Percentiles rank a stretch among this genome's conserved stretches.
phyloP scores from a whole-genome alignment of 306 rosid genomes.

The Amphicarpaea edgeworthii region DNA sequence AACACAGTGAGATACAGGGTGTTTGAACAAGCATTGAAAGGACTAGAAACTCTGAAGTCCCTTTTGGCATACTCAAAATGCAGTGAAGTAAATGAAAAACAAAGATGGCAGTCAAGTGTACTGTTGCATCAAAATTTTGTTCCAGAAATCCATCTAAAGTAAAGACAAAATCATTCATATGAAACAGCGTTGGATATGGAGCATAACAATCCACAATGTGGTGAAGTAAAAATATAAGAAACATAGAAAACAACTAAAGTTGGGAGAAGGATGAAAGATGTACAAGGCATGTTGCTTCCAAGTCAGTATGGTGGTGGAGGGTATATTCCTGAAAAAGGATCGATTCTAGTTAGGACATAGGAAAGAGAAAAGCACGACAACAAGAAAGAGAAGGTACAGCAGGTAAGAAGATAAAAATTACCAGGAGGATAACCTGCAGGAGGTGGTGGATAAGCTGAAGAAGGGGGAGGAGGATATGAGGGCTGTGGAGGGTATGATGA shows the following conservation, averaged over 20 bases:
- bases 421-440: conserved; percentile 66
- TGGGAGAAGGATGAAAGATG: conserved; percentile 8
- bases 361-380: too few species aligned
- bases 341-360: too few species aligned
- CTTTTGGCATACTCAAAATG: background rate
- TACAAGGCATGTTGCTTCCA: conserved; percentile 6
- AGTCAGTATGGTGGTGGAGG: conserved; percentile 78
- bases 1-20: background rate
- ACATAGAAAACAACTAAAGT: conserved; percentile 26
- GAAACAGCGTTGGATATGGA: background rate
- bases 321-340: conserved; percentile 63
- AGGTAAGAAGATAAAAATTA: conserved; percentile 40
- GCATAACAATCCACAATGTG: background rate
- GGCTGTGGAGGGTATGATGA: conserved; percentile 1
- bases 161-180: background rate
- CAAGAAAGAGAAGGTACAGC: too few species aligned
- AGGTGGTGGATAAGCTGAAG: conserved; percentile 54
- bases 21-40: background rate
- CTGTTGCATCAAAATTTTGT: background rate
- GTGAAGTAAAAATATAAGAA: conserved; percentile 24
- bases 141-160: background rate
- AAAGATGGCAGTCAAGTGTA: background rate
- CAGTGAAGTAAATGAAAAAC: background rate
- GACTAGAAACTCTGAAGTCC: background rate
- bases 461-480: conserved; percentile 9